Evolutionary conservation across 1,284 basidiomycete species (phyloP).

Genomic region (Boletellus deceptivus): DNA sequence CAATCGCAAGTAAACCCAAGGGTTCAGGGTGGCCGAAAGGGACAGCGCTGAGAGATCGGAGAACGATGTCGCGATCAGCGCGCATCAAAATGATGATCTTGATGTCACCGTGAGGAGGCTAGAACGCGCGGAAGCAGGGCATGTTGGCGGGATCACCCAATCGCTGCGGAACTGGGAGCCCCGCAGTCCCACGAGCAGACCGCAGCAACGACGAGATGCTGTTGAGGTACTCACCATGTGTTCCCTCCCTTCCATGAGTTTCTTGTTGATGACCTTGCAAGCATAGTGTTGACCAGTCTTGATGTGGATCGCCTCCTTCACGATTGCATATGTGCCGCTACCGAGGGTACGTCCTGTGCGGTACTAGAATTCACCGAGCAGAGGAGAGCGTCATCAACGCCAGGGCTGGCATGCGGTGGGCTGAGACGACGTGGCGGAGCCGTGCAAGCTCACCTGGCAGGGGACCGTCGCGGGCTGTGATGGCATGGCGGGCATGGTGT

Average conservation of each 20-base stretch:
- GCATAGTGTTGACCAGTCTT: constrained; percentile 85
- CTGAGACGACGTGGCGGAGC: neutral
- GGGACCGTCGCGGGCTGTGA: constrained; percentile 50
- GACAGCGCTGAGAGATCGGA: neutral
- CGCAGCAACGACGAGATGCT: constrained; percentile 7
- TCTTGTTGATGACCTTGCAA: constrained; percentile 97
- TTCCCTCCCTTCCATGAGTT: constrained; percentile 93
- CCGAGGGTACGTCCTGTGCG: constrained; percentile 92
- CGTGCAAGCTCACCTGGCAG: constrained; percentile 50
- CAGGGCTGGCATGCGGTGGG: constrained; percentile 2
- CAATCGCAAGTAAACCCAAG: constrained; percentile 6
- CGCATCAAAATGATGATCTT: constrained; percentile 12
- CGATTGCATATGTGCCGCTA: constrained; percentile 89
- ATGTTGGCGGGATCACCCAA: constrained; percentile 2
- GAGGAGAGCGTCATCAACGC: constrained; percentile 9
- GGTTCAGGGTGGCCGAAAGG: constrained; percentile 11
- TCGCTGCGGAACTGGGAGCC: neutral
- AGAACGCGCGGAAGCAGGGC: neutral
- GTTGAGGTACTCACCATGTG: constrained; percentile 62
- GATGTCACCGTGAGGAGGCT: constrained; percentile 1
- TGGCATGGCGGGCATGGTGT: constrained; percentile 21
- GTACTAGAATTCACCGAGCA: constrained; percentile 52
- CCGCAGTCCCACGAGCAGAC: constrained; percentile 8
- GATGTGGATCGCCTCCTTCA: constrained; percentile 96
- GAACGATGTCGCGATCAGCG: constrained; percentile 13